Conservation (phyloP, 148 eudicot genomes). For the Chenopodium suecicum region DNA sequence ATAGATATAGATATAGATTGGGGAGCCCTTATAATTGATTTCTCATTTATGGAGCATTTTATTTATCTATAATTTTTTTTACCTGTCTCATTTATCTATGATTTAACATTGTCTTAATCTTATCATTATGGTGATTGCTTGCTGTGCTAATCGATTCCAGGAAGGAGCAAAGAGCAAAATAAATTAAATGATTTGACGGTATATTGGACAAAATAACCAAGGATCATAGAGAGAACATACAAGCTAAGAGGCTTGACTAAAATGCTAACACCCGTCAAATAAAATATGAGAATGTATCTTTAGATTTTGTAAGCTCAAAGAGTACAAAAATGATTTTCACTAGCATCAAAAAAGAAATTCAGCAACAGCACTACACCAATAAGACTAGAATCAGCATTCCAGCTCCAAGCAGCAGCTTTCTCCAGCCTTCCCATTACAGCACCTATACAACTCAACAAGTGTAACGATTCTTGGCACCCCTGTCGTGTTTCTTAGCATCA, state of each 20-base stretch:
- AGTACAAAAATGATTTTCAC: background rate
- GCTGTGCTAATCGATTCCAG: too few relatives aligned
- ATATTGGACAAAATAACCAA: too few relatives aligned
- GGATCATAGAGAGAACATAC: background rate
- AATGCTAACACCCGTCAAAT: background rate
- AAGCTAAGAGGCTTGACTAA: background rate
- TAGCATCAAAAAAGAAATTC: slow-evolving; percentile 1
- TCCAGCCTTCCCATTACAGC: background rate
- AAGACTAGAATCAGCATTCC: background rate
- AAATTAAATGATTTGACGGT: too few relatives aligned
- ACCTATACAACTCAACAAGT: slow-evolving; percentile 37
- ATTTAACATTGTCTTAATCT: too few relatives aligned
- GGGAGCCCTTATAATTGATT: too few relatives aligned
- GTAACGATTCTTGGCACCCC: slow-evolving; percentile 70
- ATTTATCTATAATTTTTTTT: too few relatives aligned
- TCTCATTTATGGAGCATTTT: too few relatives aligned
- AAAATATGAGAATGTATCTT: background rate
- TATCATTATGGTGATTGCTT: too few relatives aligned
- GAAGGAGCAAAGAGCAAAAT: too few relatives aligned
- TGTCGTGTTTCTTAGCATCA: slow-evolving; percentile 70
- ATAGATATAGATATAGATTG: too few relatives aligned
- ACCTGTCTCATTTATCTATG: too few relatives aligned
- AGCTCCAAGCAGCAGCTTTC: too few relatives aligned
- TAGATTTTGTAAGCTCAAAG: background rate
- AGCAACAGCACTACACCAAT: slow-evolving; percentile 1